Evolutionary conservation across 495 filamentous ascomycete genomes (phyloP).

Genomic region (Chaetomium tenue): DNA sequence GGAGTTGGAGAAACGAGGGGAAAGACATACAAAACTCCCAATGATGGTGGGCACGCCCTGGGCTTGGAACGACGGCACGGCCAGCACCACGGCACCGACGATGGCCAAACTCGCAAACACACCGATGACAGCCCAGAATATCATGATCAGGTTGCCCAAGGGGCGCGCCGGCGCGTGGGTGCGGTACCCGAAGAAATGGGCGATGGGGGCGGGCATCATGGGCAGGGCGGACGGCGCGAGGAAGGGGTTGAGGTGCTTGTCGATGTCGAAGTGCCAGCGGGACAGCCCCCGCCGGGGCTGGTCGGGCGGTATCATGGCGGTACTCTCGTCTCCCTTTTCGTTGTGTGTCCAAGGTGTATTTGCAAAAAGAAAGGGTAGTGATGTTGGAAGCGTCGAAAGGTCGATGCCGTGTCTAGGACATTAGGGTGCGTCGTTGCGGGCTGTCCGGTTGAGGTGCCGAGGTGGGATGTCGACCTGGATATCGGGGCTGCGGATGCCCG

Average conservation of each 20-base stretch:
- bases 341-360: background rate
- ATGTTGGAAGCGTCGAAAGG: background rate
- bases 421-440: background rate
- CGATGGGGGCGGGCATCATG: constrained; percentile 45
- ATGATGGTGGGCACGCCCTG: constrained; percentile 50
- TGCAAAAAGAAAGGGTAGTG: background rate
- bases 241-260: constrained; percentile 60
- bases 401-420: background rate
- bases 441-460: background rate
- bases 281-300: constrained; percentile 19
- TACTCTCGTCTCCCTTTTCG: background rate
- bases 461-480: background rate
- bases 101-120: constrained; percentile 51
- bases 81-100: constrained; percentile 46
- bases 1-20: background rate
- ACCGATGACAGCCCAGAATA: constrained; percentile 54
- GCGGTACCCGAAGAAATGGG: constrained; percentile 55
- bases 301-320: constrained; percentile 2
- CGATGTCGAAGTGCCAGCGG: constrained; percentile 61
- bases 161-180: constrained; percentile 27
- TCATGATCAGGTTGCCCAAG: constrained; percentile 51
- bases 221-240: constrained; percentile 53
- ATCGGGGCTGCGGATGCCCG: background rate
- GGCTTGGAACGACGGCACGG: constrained; percentile 38
- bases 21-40: constrained; percentile 50